A percentile compares a stretch with the other conserved stretches of the same genome.
Evolutionary conservation across 352 stramenopile species (phyloP).

Genomic region (Phytophthora colocasiae): DNA sequence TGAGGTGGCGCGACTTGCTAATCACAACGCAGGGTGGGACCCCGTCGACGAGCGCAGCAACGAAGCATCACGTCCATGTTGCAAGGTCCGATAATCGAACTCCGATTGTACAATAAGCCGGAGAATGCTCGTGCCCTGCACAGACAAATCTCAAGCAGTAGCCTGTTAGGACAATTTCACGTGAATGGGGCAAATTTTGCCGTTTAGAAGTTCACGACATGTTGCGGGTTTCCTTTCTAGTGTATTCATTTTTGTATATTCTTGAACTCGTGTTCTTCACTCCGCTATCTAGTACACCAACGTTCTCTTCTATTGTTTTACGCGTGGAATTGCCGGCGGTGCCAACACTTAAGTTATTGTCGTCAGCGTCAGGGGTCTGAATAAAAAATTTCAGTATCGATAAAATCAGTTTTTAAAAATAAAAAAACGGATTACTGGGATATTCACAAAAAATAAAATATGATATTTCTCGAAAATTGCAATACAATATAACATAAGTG

Average conservation of each 20-base stretch:
- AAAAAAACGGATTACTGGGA: too few species aligned
- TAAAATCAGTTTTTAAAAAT: too few species aligned
- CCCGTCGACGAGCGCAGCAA: slow-evolving; percentile 18
- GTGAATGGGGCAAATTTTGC: neutral
- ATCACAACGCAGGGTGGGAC: slow-evolving; percentile 21
- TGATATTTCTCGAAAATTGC: too few species aligned
- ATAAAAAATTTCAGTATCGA: too few species aligned
- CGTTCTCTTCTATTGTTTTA: too few species aligned
- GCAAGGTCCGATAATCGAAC: slow-evolving; percentile 3
- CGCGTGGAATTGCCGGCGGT: too few species aligned
- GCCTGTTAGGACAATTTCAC: slow-evolving; percentile 5
- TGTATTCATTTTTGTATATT: slow-evolving; percentile 2
- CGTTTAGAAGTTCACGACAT: slow-evolving; percentile 5
- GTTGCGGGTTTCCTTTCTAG: neutral
- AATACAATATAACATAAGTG: too few species aligned
- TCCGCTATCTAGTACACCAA: too few species aligned
- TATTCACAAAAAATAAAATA: too few species aligned
- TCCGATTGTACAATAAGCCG: slow-evolving; percentile 16
- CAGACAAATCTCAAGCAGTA: slow-evolving; percentile 14
- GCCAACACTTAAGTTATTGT: neutral
- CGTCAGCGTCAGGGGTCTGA: too few species aligned
- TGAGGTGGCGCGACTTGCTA: slow-evolving; percentile 36
- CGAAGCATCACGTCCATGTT: slow-evolving; percentile 10
- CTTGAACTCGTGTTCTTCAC: neutral
- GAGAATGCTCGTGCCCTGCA: slow-evolving; percentile 23